phyloP scores from a whole-genome alignment of 352 stramenopile species.

The Thalassiosira mediterranea region DNA sequence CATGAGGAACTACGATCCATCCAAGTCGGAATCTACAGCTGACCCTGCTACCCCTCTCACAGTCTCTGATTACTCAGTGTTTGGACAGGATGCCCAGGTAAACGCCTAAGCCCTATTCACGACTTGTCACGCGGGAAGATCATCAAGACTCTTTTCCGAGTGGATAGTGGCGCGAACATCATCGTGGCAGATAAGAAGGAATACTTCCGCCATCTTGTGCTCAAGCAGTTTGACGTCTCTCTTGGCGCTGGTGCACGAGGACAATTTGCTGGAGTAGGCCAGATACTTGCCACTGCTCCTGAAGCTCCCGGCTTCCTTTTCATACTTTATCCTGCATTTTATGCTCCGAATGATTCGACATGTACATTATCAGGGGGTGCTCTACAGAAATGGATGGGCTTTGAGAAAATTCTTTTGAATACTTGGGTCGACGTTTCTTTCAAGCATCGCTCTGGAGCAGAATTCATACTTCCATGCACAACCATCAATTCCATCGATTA shows the following conservation, averaged over 20 bases:
- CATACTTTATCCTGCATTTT: constrained; percentile 3
- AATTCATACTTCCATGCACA: background rate
- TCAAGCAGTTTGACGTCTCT: background rate
- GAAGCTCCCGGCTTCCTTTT: constrained; percentile 2
- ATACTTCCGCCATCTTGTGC: background rate
- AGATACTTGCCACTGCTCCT: background rate
- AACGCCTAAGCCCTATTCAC: constrained; percentile 7
- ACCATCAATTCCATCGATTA: constrained; percentile 10
- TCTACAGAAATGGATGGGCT: background rate
- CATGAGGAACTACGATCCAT: background rate
- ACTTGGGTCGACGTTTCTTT: background rate
- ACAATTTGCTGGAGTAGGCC: background rate
- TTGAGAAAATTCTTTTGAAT: background rate
- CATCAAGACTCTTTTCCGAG: background rate
- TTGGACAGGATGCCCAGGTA: constrained; percentile 1
- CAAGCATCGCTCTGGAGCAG: background rate
- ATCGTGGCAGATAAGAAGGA: constrained; percentile 2
- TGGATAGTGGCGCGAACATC: constrained; percentile 7
- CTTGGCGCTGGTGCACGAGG: background rate
- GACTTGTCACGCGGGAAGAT: background rate
- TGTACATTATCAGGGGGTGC: background rate
- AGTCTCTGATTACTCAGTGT: background rate
- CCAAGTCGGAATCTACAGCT: background rate
- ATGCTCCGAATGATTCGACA: background rate
- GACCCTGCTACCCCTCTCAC: background rate